Evolutionary conservation across 768 basidiomycete species (phyloP).

Genomic region (Epithele typhae): DNA sequence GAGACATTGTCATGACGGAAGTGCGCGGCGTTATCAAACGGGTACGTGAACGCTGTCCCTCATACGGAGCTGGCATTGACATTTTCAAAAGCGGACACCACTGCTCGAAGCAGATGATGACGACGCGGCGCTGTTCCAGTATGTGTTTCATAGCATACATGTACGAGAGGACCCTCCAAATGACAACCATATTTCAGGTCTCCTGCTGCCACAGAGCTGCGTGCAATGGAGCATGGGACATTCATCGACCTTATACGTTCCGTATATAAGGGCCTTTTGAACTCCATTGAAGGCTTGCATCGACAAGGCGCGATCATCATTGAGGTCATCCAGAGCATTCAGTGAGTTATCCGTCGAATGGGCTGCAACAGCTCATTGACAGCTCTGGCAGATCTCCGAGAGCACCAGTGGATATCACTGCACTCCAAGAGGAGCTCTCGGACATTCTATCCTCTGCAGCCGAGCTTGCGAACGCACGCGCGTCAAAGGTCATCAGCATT

Average conservation of each 20-base stretch:
- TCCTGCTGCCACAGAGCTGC: conserved; percentile 51
- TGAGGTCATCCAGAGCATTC: conserved; percentile 50
- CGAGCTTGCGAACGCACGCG: conserved; percentile 81
- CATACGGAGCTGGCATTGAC: neutral
- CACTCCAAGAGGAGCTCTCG: conserved; percentile 59
- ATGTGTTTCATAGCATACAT: conserved; percentile 7
- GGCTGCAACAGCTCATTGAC: neutral
- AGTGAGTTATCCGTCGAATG: conserved; percentile 24
- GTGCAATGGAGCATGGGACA: conserved; percentile 61
- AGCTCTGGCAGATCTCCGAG: conserved; percentile 31
- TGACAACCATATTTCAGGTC: conserved; percentile 26
- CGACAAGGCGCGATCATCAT: conserved; percentile 53
- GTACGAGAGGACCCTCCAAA: neutral
- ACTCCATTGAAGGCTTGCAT: conserved; percentile 65
- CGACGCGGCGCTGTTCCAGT: conserved; percentile 28
- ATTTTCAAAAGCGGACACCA: conserved; percentile 48
- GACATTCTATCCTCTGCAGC: conserved; percentile 78
- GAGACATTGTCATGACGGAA: conserved; percentile 61
- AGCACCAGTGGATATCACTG: conserved; percentile 37
- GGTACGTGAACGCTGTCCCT: conserved; percentile 37
- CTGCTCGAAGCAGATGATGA: conserved; percentile 54
- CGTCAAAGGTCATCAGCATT: conserved; percentile 70
- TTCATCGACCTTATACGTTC: conserved; percentile 59
- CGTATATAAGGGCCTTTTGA: conserved; percentile 60
- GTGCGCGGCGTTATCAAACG: conserved; percentile 52